A percentile compares a stretch with the other conserved stretches of the same genome.
phyloP scores from a whole-genome alignment of 1,284 basidiomycete genomes.

The Ceratobasidium sp. region DNA sequence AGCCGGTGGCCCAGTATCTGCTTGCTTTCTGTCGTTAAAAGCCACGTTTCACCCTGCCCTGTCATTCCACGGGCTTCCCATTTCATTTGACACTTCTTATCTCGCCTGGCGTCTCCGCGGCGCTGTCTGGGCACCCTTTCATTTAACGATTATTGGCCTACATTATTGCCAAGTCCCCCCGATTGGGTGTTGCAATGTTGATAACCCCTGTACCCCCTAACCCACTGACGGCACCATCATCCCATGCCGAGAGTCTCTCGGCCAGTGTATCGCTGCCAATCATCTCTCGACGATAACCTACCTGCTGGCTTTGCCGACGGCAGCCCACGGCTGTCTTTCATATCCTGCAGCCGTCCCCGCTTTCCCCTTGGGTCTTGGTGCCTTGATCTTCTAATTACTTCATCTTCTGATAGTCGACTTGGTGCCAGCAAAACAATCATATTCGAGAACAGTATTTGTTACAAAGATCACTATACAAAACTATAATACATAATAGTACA shows the following conservation, averaged over 20 bases:
- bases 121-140: neutral
- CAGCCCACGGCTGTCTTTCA: too few species aligned
- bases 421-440: neutral
- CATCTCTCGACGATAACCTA: slow-evolving; percentile 6
- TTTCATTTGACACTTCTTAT: slow-evolving; percentile 9
- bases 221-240: neutral
- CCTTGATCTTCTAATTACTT: slow-evolving; percentile 6
- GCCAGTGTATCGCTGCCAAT: neutral
- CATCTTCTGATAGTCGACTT: neutral
- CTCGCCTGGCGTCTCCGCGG: neutral
- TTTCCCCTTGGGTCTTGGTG: slow-evolving; percentile 1
- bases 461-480: neutral
- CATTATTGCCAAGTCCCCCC: neutral
- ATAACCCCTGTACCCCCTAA: neutral
- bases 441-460: too few species aligned
- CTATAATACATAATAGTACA: neutral
- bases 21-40: too few species aligned
- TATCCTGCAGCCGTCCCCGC: too few species aligned
- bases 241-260: neutral
- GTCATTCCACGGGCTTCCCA: neutral
- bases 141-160: neutral
- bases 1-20: too few species aligned
- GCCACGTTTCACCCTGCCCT: too few species aligned
- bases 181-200: neutral
- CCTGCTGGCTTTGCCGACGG: neutral